phyloP scores from a whole-genome alignment of 345 rosid species.

The Pistacia vera region DNA sequence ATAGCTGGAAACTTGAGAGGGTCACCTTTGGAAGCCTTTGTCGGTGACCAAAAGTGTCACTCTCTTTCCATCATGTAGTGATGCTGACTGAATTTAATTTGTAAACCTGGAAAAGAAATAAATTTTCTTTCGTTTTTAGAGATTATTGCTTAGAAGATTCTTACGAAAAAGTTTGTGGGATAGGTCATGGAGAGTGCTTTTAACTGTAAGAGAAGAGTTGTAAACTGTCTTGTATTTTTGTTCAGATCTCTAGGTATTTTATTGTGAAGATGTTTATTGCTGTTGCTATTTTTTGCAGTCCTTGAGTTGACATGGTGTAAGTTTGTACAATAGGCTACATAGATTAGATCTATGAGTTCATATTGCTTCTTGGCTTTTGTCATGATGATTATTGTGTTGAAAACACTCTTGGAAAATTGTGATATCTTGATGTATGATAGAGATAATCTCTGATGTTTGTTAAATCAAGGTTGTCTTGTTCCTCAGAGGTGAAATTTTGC shows the following conservation, averaged over 20 bases:
- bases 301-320: background rate
- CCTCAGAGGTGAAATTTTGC: too few relatives aligned
- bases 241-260: background rate
- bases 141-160: too few relatives aligned
- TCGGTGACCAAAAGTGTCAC: background rate
- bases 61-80: background rate
- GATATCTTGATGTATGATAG: too few relatives aligned
- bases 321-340: background rate
- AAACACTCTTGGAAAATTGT: background rate
- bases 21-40: background rate
- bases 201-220: too few relatives aligned
- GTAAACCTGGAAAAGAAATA: background rate
- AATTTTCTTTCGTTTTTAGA: background rate
- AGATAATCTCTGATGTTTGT: too few relatives aligned
- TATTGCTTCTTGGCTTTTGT: background rate
- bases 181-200: too few relatives aligned
- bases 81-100: background rate
- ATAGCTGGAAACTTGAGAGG: background rate
- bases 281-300: slow-evolving; percentile 33
- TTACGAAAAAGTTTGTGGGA: too few relatives aligned
- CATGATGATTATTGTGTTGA: background rate
- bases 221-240: background rate
- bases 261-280: background rate
- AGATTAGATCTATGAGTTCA: background rate
- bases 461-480: too few relatives aligned